Evolutionary conservation across 2,329 filamentous ascomycete genomes (phyloP).

Genomic region (Alternaria panax): DNA sequence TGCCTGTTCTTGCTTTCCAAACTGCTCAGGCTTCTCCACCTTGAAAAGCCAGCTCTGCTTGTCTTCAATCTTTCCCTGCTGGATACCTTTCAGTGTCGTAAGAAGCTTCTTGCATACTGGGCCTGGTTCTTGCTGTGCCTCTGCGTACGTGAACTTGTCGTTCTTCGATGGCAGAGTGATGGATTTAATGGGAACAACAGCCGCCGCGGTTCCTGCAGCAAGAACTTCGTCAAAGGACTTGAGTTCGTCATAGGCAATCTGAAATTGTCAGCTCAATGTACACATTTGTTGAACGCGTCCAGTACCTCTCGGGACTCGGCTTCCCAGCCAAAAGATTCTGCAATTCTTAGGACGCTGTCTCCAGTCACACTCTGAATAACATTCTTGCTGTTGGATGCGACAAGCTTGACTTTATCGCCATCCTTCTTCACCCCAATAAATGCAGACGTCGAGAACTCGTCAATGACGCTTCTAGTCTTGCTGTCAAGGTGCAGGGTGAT

Average conservation of each 20-base stretch:
- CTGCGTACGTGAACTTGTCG: constrained; percentile 64
- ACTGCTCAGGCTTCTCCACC: constrained; percentile 53
- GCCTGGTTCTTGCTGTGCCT: constrained; percentile 72
- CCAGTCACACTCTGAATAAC: constrained; percentile 89
- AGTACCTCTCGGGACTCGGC: constrained; percentile 76
- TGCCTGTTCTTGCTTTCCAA: constrained; percentile 32
- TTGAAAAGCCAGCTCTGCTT: constrained; percentile 73
- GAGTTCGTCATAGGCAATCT: constrained; percentile 73
- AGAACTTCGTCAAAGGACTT: constrained; percentile 77
- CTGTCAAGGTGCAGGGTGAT: constrained; percentile 95
- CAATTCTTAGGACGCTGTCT: constrained; percentile 79
- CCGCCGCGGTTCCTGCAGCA: constrained; percentile 90
- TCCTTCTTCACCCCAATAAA: constrained; percentile 81
- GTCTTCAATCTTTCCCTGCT: constrained; percentile 81
- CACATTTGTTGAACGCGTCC: constrained; percentile 7
- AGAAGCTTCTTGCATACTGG: constrained; percentile 76
- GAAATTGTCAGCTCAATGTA: constrained; percentile 12
- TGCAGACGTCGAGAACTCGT: constrained; percentile 94
- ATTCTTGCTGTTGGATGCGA: constrained; percentile 86
- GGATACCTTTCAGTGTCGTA: constrained; percentile 80
- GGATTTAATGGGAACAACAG: constrained; percentile 88
- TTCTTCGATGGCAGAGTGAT: constrained; percentile 74
- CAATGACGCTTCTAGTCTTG: constrained; percentile 80
- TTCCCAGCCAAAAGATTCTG: constrained; percentile 78
- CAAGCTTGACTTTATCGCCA: constrained; percentile 70